phyloP scores from a whole-genome alignment of 176 grass and related monocot genomes.

The Oryza meyeriana region DNA sequence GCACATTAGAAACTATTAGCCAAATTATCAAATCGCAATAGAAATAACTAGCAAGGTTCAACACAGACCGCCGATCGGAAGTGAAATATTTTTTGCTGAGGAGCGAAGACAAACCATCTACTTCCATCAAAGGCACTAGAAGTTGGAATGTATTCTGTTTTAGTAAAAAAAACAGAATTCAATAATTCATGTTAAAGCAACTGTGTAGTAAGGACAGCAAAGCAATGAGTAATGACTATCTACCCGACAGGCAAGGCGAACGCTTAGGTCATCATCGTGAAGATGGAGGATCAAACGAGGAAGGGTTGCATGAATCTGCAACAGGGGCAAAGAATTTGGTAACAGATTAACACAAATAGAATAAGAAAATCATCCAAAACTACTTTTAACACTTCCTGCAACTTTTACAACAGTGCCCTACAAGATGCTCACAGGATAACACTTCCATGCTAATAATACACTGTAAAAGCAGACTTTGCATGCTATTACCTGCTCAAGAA shows the following conservation, averaged over 20 bases:
- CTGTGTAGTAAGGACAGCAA: background rate
- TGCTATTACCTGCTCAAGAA: constrained; percentile 95
- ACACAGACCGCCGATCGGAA: constrained; percentile 83
- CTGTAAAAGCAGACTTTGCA: constrained; percentile 13
- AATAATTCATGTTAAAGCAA: constrained; percentile 23
- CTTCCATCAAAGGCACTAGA: constrained; percentile 74
- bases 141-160: constrained; percentile 82
- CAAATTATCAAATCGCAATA: constrained; percentile 5
- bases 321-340: background rate
- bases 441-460: constrained; percentile 14
- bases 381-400: constrained; percentile 9
- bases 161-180: constrained; percentile 9
- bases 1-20: constrained; percentile 12
- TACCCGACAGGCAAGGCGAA: constrained; percentile 82
- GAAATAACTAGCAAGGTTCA: constrained; percentile 36
- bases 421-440: constrained; percentile 2
- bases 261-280: constrained; percentile 52
- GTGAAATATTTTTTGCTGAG: constrained; percentile 82
- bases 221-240: background rate
- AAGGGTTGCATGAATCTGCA: constrained; percentile 62
- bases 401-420: constrained; percentile 7
- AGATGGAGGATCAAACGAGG: constrained; percentile 67
- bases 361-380: constrained; percentile 26
- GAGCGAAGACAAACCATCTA: constrained; percentile 63
- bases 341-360: background rate